Conservation (phyloP, 257 asterid genomes). For the Scutellaria minor region DNA sequence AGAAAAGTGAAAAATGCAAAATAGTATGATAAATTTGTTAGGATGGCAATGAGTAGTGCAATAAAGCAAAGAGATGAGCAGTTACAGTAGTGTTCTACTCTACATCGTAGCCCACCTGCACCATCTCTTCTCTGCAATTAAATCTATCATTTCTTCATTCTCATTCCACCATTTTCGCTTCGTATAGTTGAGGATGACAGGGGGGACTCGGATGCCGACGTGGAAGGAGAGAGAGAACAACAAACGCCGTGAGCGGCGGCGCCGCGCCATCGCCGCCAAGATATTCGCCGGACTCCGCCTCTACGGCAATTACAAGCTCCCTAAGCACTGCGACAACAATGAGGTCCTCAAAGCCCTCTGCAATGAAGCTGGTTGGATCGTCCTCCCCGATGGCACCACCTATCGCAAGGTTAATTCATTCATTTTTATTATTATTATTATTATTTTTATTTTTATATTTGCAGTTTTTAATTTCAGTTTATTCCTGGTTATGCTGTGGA, state of each 20-base stretch:
- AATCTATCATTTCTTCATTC: no score
- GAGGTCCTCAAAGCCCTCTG: conserved; percentile 84
- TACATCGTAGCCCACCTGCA: conserved; percentile 18
- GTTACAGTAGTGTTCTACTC: no score
- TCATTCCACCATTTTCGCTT: not conserved
- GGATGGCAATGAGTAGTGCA: no score
- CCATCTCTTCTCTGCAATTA: not conserved
- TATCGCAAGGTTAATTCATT: conserved; percentile 58
- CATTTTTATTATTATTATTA: not conserved
- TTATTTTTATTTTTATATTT: not conserved
- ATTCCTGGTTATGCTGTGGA: not conserved
- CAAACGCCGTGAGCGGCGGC: conserved; percentile 70
- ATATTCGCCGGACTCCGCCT: conserved; percentile 71
- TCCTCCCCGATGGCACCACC: conserved; percentile 73
- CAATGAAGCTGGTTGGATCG: conserved; percentile 76
- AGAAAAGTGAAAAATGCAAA: not conserved
- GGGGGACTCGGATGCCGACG: conserved; percentile 65
- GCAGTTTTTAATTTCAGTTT: not conserved
- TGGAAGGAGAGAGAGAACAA: conserved; percentile 86
- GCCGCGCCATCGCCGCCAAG: conserved; percentile 78
- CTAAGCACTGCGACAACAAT: conserved; percentile 74
- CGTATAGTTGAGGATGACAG: conserved; percentile 27
- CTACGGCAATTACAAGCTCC: conserved; percentile 71
- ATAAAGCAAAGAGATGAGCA: no score
- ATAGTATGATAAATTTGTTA: no score